phyloP scores from a whole-genome alignment of 805 yeast species.

The Saturnispora hagleri region DNA sequence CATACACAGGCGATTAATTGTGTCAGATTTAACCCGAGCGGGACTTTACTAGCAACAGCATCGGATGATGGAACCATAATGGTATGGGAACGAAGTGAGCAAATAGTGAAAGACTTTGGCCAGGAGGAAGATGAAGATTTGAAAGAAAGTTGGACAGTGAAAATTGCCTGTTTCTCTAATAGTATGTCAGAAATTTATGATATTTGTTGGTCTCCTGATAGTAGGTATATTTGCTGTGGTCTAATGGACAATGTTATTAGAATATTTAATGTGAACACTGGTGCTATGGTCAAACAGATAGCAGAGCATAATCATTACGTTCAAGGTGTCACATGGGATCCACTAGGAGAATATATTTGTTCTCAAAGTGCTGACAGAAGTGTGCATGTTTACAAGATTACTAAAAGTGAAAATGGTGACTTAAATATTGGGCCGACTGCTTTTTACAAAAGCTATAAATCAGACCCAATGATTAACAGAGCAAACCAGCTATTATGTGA shows the following conservation, averaged over 20 bases:
- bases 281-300: constrained; percentile 47
- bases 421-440: constrained; percentile 32
- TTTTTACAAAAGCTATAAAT: constrained; percentile 41
- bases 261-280: constrained; percentile 50
- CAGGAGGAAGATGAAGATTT: constrained; percentile 36
- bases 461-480: constrained; percentile 42
- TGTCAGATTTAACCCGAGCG: constrained; percentile 68
- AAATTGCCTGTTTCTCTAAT: constrained; percentile 43
- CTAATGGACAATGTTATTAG: constrained; percentile 84
- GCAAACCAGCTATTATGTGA: constrained; percentile 8
- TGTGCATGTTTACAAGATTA: constrained; percentile 55
- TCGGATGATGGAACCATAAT: constrained; percentile 92
- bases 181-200: constrained; percentile 79
- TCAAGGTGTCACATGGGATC: constrained; percentile 97
- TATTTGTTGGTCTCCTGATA: constrained; percentile 86
- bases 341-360: constrained; percentile 62
- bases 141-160: constrained; percentile 68
- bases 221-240: constrained; percentile 69
- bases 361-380: constrained; percentile 88
- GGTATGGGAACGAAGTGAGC: constrained; percentile 61
- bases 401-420: constrained; percentile 18
- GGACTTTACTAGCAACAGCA: constrained; percentile 72
- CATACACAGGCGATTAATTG: constrained; percentile 95
- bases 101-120: constrained; percentile 52
- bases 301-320: constrained; percentile 81